Conservation (phyloP, 1,139 yeast species). For the Magnusiomyces fungicola region DNA sequence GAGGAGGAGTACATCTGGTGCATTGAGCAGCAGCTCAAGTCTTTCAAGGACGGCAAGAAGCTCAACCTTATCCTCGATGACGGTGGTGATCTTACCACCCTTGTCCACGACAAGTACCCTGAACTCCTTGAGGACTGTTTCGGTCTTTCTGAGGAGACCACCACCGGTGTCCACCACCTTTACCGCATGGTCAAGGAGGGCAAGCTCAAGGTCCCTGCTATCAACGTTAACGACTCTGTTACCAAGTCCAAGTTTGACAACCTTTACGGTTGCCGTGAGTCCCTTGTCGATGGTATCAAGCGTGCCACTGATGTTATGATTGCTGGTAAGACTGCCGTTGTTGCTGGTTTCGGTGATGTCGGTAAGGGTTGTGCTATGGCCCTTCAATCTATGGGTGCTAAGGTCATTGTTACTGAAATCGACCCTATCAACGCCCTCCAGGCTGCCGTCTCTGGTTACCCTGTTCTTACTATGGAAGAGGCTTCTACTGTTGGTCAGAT, state of each 20-base stretch:
- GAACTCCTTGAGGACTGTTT: conserved; percentile 92
- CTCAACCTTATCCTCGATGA: conserved; percentile 97
- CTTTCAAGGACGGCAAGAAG: conserved; percentile 95
- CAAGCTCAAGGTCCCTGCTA: conserved; percentile 95
- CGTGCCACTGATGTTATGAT: conserved; percentile 99
- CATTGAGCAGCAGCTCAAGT: conserved; percentile 97
- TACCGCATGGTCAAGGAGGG: conserved; percentile 93
- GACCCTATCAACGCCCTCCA: conserved; percentile 99
- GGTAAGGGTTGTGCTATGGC: conserved; percentile 99
- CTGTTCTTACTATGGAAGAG: conserved; percentile 93
- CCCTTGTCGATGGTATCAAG: conserved; percentile 97
- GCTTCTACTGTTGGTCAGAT: conserved; percentile 93
- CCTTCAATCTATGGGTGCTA: conserved; percentile 98
- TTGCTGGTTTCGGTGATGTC: conserved; percentile 99
- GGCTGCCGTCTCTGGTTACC: conserved; percentile 99
- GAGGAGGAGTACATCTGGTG: conserved; percentile 99
- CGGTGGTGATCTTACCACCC: conserved; percentile 98
- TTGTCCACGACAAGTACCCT: conserved; percentile 98
- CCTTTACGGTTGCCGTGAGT: conserved; percentile 99
- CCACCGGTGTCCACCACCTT: conserved; percentile 99
- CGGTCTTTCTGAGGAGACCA: conserved; percentile 99
- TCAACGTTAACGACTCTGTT: conserved; percentile 98
- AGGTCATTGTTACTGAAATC: conserved; percentile 94
- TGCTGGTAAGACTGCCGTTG: conserved; percentile 99
- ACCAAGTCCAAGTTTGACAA: conserved; percentile 99